Conservation (phyloP, 2,329 filamentous ascomycete species). For the Chaetomiaceae sp. region DNA sequence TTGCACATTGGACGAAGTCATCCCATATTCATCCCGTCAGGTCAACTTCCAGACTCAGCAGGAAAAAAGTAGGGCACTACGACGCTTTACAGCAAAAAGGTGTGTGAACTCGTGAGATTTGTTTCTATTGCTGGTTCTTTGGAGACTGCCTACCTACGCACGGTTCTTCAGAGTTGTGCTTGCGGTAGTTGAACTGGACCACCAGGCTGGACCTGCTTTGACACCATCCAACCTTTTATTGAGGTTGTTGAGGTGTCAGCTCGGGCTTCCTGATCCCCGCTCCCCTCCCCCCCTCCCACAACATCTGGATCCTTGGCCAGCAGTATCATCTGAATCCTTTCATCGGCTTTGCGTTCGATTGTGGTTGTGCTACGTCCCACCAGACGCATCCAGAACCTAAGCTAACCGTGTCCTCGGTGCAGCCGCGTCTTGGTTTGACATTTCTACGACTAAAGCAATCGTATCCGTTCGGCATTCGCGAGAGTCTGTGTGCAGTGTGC, state of each 20-base stretch:
- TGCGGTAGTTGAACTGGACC: background rate
- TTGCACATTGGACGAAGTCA: background rate
- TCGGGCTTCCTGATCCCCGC: conserved; percentile 2
- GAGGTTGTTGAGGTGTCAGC: background rate
- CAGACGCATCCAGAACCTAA: conserved; percentile 13
- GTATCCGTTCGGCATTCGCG: conserved; percentile 11
- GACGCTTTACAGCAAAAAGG: background rate
- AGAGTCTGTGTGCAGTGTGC: conserved; percentile 2
- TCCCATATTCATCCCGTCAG: background rate
- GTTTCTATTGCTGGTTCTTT: background rate
- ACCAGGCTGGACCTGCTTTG: background rate
- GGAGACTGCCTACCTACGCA: no score
- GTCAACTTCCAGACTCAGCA: background rate
- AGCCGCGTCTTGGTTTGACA: background rate
- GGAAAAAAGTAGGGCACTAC: no score
- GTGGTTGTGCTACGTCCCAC: no score
- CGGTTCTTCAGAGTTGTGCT: no score
- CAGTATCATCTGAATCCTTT: background rate
- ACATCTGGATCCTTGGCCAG: background rate
- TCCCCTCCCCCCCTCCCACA: no score
- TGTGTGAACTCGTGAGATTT: background rate
- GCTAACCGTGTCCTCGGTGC: conserved; percentile 2
- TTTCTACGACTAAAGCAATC: background rate
- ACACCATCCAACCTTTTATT: background rate
- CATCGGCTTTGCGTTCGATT: background rate